Base-by-base conservation (phyloP, 306 rosid species). In the Senna siamea region DNA sequence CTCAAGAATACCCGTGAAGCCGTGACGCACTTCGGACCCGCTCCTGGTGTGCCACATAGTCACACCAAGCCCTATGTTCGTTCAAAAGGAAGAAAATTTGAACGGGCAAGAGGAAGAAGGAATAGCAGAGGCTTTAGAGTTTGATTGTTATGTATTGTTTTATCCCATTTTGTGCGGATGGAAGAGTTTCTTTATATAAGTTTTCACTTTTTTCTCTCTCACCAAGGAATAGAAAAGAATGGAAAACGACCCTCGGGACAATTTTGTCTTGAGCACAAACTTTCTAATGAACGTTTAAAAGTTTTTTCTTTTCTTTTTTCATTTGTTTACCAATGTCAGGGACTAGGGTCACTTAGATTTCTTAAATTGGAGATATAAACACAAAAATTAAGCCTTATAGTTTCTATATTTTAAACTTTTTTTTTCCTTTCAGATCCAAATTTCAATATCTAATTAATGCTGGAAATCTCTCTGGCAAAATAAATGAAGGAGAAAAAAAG, bases 11-110 rank as follows among this genome's bases (percentile, higher is more conserved):
- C 85, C 28, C 81, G 83, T 43, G 83, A 78, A n/a, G n/a, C n/a
- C n/a, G 81, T 75, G 6, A 74, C 75, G 77, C 83, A 82, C 73
- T 82, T 82, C 1, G 86, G 86, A 8, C 86, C 83, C 8, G 86
- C 83, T 10, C 81, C 86, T 51, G 83, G 83, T 70, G 86, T 82
- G 46, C 86, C 86, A 20, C 83, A 79, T 77, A 65, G 86, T 72
- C 81, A 79, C 78, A 63, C 83, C 48, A 83, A 83, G 37, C 86
- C 86, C 8, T 75, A 78, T 43, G 78, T 79, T n/a, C 81, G 81
- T 32, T 51, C 83, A 6, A 83, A 75, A 57, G 83, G 86, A 43
- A 79, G 86, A 72, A 83, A 83, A 22, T 83, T 83, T 28, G 83
- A 78, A 83, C 72, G 71, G 75, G 83, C 86, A 53, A 78, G 80